phyloP scores from a whole-genome alignment of 768 basidiomycete species.

The Psilocybe cubensis region DNA sequence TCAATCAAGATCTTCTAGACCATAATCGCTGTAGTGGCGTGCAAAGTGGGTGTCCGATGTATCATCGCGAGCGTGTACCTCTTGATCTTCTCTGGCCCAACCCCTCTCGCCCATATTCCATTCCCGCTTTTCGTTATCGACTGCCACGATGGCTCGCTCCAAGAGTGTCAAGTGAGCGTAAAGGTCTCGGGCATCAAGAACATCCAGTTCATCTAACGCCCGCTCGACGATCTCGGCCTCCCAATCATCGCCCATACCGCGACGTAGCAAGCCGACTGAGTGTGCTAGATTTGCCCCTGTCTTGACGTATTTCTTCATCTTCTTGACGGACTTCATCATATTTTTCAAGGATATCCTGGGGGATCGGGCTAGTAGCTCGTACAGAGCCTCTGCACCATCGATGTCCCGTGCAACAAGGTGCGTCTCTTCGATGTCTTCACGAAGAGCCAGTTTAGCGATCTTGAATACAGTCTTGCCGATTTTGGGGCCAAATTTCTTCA shows the following conservation, averaged over 20 bases:
- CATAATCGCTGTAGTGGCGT: neutral
- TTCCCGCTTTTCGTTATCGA: neutral
- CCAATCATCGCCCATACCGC: neutral
- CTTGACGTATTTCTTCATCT: slow-evolving; percentile 3
- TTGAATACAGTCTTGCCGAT: slow-evolving; percentile 1
- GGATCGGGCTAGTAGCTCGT: slow-evolving; percentile 5
- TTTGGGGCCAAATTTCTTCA: slow-evolving; percentile 1
- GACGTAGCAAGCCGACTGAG: neutral
- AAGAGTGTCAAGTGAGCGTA: neutral
- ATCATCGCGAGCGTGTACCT: neutral
- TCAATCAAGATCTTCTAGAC: neutral
- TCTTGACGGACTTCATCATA: neutral
- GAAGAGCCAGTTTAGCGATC: slow-evolving; percentile 1
- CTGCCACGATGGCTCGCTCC: neutral
- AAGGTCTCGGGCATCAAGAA: neutral
- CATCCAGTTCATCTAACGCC: neutral
- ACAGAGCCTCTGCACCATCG: neutral
- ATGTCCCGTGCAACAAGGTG: slow-evolving; percentile 1
- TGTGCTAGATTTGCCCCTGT: neutral
- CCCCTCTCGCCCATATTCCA: too few species aligned
- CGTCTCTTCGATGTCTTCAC: slow-evolving; percentile 3
- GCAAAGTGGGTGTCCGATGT: neutral
- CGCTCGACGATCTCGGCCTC: neutral
- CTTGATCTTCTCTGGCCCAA: too few species aligned
- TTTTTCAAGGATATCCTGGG: neutral